phyloP scores from a whole-genome alignment of 345 rosid genomes.

The Citropsis articulata region DNA sequence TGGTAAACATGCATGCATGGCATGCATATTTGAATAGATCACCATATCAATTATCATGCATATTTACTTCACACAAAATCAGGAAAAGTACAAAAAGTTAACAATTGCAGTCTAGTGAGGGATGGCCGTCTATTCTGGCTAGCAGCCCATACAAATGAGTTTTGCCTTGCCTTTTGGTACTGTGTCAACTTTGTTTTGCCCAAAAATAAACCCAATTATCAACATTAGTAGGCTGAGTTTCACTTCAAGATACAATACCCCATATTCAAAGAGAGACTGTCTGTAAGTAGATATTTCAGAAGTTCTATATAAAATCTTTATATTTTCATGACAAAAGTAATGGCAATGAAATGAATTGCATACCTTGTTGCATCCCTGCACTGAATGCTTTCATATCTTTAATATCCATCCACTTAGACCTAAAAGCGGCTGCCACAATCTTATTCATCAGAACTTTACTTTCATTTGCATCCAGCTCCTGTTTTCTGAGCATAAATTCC shows the following conservation, averaged over 20 bases:
- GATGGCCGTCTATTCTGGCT: neutral
- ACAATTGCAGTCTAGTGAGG: neutral
- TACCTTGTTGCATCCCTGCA: conserved; percentile 38
- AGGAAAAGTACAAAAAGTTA: neutral
- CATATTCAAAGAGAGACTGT: neutral
- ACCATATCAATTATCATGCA: neutral
- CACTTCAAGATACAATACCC: neutral
- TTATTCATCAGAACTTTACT: conserved; percentile 42
- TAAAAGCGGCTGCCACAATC: conserved; percentile 59
- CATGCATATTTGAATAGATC: neutral
- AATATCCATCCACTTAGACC: conserved; percentile 43
- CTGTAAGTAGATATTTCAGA: neutral
- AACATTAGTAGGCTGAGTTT: too few relatives aligned
- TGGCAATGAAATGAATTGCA: neutral
- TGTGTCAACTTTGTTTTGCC: neutral
- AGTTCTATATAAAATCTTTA: neutral
- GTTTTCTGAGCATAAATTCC: conserved; percentile 28
- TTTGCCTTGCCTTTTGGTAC: neutral
- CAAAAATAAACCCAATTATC: neutral
- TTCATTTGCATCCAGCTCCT: conserved; percentile 38
- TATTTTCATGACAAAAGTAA: neutral
- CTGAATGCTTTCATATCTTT: conserved; percentile 33
- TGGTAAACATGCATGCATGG: neutral
- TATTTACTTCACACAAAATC: neutral
- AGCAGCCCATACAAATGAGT: neutral